These are phyloP conservation scores for Annulohypoxylon maeteangense DNA, from an alignment of 495 filamentous ascomycete genomes.

Conservation along the genomic window DNA sequence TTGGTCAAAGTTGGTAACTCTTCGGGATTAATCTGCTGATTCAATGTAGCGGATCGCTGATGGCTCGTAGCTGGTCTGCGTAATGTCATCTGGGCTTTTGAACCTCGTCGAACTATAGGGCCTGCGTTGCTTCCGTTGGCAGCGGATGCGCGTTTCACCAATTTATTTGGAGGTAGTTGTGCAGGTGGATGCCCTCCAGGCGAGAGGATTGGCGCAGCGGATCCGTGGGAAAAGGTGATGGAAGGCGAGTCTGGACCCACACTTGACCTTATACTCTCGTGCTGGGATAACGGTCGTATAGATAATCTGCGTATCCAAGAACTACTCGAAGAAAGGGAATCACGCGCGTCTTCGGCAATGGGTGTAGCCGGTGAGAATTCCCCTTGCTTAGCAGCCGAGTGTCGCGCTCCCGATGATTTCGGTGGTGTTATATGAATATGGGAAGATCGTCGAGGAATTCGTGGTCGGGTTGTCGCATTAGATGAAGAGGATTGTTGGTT, in stretches of 20 bases:
- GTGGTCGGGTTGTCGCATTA: constrained; percentile 44
- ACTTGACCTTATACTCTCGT: constrained; percentile 73
- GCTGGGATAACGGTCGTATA: constrained; percentile 73
- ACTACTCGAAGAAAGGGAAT: constrained; percentile 66
- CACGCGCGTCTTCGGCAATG: constrained; percentile 53
- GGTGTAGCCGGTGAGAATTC: constrained; percentile 47
- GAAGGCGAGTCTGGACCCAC: constrained; percentile 74
- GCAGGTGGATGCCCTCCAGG: constrained; percentile 52
- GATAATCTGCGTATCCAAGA: constrained; percentile 86
- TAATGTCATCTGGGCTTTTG: constrained; percentile 67
- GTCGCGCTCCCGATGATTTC: constrained; percentile 49
- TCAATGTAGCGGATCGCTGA: constrained; percentile 79
- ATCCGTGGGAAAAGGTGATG: constrained; percentile 76
- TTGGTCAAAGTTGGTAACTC: constrained; percentile 42
- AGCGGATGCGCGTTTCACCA: constrained; percentile 85
- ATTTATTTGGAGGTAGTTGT: constrained; percentile 77
- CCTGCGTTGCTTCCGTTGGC: constrained; percentile 59
- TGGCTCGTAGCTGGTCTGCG: constrained; percentile 88
- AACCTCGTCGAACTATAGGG: constrained; percentile 51
- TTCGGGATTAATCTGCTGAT: constrained; percentile 56
- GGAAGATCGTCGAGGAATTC: constrained; percentile 48
- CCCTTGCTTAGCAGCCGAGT: constrained; percentile 58
- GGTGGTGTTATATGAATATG: constrained; percentile 50
- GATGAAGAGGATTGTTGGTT: constrained; percentile 42
- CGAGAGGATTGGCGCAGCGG: constrained; percentile 71